Percentiles rank a stretch among this genome's conserved stretches.
These are phyloP conservation scores for Dictyostelium purpureum DNA, from an alignment of 78 protist species.

Conservation along the genomic window DNA sequence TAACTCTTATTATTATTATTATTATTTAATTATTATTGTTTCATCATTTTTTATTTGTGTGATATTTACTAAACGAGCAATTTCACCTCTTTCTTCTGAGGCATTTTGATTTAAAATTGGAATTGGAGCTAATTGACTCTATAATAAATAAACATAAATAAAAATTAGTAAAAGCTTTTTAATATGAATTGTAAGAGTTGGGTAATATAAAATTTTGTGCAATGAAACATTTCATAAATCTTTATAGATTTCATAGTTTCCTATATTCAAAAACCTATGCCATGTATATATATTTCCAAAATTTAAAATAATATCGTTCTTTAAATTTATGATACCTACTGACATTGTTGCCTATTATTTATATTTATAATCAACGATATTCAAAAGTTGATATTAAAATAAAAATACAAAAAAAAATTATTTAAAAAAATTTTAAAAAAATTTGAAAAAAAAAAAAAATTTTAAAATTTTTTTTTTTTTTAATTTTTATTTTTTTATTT, in stretches of 20 bases:
- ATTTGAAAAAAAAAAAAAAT: neutral
- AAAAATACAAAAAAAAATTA: neutral
- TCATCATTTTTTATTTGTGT: too few species aligned
- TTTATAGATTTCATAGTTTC: too few species aligned
- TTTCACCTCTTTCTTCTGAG: constrained; percentile 86
- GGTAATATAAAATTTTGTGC: too few species aligned
- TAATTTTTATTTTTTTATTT: neutral
- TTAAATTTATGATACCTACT: neutral
- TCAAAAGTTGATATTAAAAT: neutral
- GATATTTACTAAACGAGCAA: constrained; percentile 83
- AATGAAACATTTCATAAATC: too few species aligned
- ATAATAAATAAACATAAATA: too few species aligned
- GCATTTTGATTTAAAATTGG: constrained; percentile 76
- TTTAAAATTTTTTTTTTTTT: neutral
- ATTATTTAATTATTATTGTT: neutral
- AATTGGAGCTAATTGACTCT: constrained; percentile 78
- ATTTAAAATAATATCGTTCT: too few species aligned
- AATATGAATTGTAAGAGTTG: too few species aligned
- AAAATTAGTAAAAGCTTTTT: too few species aligned
- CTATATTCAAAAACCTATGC: too few species aligned
- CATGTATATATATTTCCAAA: too few species aligned
- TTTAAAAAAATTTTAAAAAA: neutral
- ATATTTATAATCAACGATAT: neutral
- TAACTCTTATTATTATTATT: neutral
- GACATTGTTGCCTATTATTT: neutral